Evolutionary conservation across 139 green algal genomes (phyloP), one percentile per base, ranked within the genome.

Genomic region (Haematococcus lacustris): DNA sequence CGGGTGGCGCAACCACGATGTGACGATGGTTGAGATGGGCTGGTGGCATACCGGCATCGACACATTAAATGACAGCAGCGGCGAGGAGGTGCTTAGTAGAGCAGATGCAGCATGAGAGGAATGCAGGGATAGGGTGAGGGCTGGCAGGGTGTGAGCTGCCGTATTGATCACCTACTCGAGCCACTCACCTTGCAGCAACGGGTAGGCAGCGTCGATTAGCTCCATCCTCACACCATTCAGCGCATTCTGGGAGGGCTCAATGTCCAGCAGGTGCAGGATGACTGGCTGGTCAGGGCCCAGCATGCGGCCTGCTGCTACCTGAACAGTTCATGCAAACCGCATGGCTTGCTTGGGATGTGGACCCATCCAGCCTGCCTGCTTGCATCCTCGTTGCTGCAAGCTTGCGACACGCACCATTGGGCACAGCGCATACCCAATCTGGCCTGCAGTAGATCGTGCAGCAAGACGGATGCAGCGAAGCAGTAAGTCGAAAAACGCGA

Each of bases 231-330:
- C 89, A 17, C 93, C 94, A 66, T 96, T 73, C 59, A 98, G 80
- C 1, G 92, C 84, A 51, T 87, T 65, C 32, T 78, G 78, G 9
- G 94, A 93, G 38, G 90, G 89, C 66, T 86, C 76, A 39, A 98
- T 96, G 59, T 98, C 94, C 43, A 98, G 87, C 66, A 98, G 76
- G 87, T 98, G 93, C 71, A 98, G 77, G 39, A 97, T 93, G 33
- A 98, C 82, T 6, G 89, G 88, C 81, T 93, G 85, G 62, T 96
- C 85, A 1, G 78, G 76, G 5, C 93, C 93, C 51, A 98, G 86
- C 85, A 94, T 90, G 6, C 75, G 69, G 23, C 94, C 94, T 9
- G 79, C 69, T 0, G 90, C 90, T 6, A 87, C 88, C 53, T 64
- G 53, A 64, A 21, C 47, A 57, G 13, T 13, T 57, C 47, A 57